These are phyloP conservation scores for Candida xyloterini DNA, from an alignment of 805 yeast species.

Conservation along the genomic window DNA sequence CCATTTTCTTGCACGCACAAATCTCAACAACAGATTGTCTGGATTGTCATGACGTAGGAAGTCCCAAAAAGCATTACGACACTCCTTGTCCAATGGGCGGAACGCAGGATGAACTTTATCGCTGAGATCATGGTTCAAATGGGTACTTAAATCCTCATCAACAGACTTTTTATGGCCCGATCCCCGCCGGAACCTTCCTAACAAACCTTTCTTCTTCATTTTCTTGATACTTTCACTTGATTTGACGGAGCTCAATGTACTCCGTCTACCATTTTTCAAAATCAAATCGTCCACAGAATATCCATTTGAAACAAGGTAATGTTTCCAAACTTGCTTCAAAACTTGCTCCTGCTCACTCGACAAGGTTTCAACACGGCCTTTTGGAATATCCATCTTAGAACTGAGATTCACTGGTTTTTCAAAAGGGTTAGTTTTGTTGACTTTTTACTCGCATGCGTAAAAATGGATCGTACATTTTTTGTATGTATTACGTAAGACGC, in stretches of 20 bases:
- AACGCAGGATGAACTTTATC: conserved; percentile 42
- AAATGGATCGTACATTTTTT: neutral
- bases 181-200: conserved; percentile 29
- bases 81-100: conserved; percentile 49
- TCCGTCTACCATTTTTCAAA: conserved; percentile 13
- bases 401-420: neutral
- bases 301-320: conserved; percentile 59
- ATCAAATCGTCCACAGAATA: conserved; percentile 28
- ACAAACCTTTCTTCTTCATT: conserved; percentile 33
- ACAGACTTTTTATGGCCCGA: conserved; percentile 24
- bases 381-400: conserved; percentile 15
- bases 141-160: conserved; percentile 19
- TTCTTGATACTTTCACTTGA: conserved; percentile 27
- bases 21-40: conserved; percentile 74
- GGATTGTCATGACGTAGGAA: conserved; percentile 74
- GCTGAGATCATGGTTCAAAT: conserved; percentile 26
- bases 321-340: conserved; percentile 71
- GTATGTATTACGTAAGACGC: conserved; percentile 5
- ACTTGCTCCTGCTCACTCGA: conserved; percentile 57
- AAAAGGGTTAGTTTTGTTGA: neutral
- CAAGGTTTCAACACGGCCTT: conserved; percentile 46
- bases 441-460: conserved; percentile 3
- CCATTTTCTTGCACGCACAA: conserved; percentile 85
- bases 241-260: conserved; percentile 30
- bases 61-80: conserved; percentile 53